These are phyloP conservation scores for Aspergillus pseudotamarii DNA, from an alignment of 2,329 filamentous ascomycete genomes.

Conservation along the genomic window DNA sequence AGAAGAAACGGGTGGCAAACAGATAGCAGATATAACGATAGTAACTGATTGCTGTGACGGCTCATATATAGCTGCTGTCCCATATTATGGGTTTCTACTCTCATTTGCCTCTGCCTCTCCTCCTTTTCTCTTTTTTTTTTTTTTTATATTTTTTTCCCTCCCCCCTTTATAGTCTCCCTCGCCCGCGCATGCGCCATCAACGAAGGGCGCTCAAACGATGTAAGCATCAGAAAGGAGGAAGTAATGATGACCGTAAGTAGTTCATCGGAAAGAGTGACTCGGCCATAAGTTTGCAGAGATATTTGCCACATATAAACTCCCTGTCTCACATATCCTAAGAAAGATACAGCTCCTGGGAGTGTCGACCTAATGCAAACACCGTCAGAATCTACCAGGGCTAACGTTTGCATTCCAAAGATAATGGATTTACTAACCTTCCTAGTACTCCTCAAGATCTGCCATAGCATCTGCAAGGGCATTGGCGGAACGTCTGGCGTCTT, in stretches of 20 bases:
- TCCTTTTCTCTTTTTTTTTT: neutral
- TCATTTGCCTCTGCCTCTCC: neutral
- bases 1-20: too few relatives aligned
- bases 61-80: too few relatives aligned
- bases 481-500: slow-evolving; percentile 46
- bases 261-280: slow-evolving; percentile 6
- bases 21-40: too few relatives aligned
- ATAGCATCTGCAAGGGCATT: slow-evolving; percentile 37
- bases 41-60: too few relatives aligned
- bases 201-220: too few relatives aligned
- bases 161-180: neutral
- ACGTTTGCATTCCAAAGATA: neutral
- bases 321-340: neutral
- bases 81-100: neutral
- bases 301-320: neutral
- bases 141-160: neutral
- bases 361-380: neutral
- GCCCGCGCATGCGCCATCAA: too few relatives aligned
- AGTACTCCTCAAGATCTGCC: slow-evolving; percentile 33
- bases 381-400: neutral
- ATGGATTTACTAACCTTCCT: slow-evolving; percentile 21
- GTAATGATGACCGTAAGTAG: neutral
- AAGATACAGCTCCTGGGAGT: neutral
- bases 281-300: neutral
- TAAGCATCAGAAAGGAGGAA: neutral